Base-by-base conservation (phyloP, 1,284 basidiomycete species). In the Tilletia horrida region DNA sequence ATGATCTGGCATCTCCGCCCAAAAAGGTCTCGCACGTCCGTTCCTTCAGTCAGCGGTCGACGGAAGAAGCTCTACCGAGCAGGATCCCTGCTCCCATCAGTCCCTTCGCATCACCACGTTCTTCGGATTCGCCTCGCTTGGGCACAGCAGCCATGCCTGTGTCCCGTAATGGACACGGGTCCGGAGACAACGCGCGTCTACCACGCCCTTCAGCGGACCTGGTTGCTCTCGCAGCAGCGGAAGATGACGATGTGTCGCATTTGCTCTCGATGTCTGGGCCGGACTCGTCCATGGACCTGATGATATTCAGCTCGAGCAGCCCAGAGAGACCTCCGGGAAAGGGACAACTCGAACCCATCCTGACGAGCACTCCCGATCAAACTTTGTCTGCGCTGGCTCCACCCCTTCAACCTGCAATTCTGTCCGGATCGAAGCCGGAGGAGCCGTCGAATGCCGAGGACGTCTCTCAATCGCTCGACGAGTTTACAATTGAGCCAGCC, bases 241-340 rank as follows among this genome's bases (percentile, higher is more conserved):
- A 59, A 29, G 55, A 59, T 29, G 55, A 25, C 27, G 55, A 59
- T n/a, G 55, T 18, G 29, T 31, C 55, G 14, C 55, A 59, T 25
- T 35, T 59, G 27, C 55, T 59, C 25, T 31, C 27, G 29, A 59
- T 59, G 55, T 29, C 55, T 13, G 55, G 55, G 14, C 55, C 68
- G 18, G 76, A 76, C 40, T 75, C 68, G 29, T 73, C 75, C 8
- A 70, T 76, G 63, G 75, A 76, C 64, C 59, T 76, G 65, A 76
- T 76, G 73, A 69, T 69, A 55, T 75, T 76, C 62, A 45, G 27
- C 29, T 59, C 55, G 3, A 40, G 55, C 55, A 52, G n/a, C 23
- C 50, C 21, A 13, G 13, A 13, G 18, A 7, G 13, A 27, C 21
- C 50, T 52, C 50, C 50, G 3, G 50, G n/a, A 13, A 25, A 21